Evolutionary conservation across 345 rosid genomes (phyloP).

Genomic region (Nephelium lappaceum): DNA sequence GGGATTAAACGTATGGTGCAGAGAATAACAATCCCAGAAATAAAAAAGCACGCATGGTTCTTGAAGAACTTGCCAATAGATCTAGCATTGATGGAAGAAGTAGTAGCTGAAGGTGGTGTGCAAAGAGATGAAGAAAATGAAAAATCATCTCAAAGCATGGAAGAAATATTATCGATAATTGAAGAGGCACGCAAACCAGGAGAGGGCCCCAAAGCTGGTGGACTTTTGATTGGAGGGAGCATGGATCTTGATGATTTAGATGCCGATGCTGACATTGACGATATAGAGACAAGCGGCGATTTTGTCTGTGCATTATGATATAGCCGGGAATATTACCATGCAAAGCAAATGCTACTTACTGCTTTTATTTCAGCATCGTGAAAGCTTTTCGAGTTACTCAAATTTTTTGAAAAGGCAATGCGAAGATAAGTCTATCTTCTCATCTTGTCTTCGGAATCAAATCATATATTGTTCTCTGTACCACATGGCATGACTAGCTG

Average conservation of each 20-base stretch:
- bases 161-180: conserved; percentile 59
- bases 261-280: conserved; percentile 63
- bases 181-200: conserved; percentile 72
- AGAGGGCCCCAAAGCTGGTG: conserved; percentile 43
- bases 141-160: conserved; percentile 58
- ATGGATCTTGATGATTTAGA: conserved; percentile 75
- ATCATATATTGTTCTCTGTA: no score
- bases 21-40: conserved; percentile 76
- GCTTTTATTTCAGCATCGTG: no score
- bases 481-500: background rate
- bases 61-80: conserved; percentile 44
- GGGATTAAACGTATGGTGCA: conserved; percentile 4
- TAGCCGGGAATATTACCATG: no score
- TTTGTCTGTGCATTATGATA: conserved; percentile 75
- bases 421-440: background rate
- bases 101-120: conserved; percentile 23
- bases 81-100: conserved; percentile 47
- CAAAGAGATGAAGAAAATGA: conserved; percentile 28
- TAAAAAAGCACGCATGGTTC: conserved; percentile 70
- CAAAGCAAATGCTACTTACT: no score
- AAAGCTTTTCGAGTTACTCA: no score
- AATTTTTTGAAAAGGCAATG: background rate
- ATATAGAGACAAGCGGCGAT: conserved; percentile 67
- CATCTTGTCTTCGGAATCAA: background rate
- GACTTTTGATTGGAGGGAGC: conserved; percentile 56